These are phyloP conservation scores for Mycena rosella DNA, from an alignment of 768 basidiomycete species.

Conservation along the genomic window DNA sequence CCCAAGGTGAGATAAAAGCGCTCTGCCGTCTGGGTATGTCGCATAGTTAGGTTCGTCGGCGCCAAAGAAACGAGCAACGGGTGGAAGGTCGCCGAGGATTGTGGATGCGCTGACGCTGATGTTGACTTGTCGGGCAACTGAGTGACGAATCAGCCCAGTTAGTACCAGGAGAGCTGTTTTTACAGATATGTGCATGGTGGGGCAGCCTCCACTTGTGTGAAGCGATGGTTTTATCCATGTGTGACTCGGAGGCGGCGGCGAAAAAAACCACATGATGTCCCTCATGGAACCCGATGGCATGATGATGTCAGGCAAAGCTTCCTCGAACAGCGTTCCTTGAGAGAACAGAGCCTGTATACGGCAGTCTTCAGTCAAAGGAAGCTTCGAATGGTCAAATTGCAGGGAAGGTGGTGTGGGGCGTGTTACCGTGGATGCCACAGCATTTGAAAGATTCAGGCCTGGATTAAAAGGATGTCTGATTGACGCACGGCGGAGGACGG, in stretches of 20 bases:
- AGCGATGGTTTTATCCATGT: too few species aligned
- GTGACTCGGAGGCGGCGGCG: too few species aligned
- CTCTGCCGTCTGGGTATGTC: constrained; percentile 35
- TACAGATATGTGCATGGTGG: constrained; percentile 19
- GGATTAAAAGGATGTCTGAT: not conserved
- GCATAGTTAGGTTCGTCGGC: constrained; percentile 36
- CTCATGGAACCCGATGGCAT: too few species aligned
- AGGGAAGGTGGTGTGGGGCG: not conserved
- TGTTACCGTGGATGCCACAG: not conserved
- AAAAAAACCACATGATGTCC: too few species aligned
- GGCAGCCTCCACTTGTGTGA: too few species aligned
- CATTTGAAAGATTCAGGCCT: not conserved
- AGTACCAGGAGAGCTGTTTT: constrained; percentile 22
- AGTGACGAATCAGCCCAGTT: constrained; percentile 13
- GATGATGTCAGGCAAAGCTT: too few species aligned
- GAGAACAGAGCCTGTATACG: too few species aligned
- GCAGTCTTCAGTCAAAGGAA: too few species aligned
- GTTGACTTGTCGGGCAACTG: constrained; percentile 31
- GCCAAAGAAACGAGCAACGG: constrained; percentile 35
- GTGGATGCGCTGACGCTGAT: constrained; percentile 34
- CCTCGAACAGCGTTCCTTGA: too few species aligned
- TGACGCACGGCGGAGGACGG: not conserved
- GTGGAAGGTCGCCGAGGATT: constrained; percentile 32
- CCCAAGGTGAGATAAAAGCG: constrained; percentile 27
- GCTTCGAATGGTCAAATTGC: too few species aligned